Evolutionary conservation across 495 filamentous ascomycete species (phyloP).

Genomic region (Xylaria telfairii): DNA sequence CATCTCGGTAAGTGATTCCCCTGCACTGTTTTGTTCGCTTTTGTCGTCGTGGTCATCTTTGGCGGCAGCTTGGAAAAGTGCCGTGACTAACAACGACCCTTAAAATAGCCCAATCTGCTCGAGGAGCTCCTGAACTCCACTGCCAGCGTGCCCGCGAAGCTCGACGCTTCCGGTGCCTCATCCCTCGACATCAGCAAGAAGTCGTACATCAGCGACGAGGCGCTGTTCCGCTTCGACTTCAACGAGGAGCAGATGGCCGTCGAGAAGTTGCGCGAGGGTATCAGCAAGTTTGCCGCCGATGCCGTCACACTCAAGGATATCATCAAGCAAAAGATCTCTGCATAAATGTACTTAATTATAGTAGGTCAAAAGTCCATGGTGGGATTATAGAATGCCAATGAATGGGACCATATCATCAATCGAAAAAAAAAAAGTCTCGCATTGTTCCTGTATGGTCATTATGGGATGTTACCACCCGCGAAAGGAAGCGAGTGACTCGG

Average conservation of each 20-base stretch:
- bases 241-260: conserved; percentile 99
- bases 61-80: background rate
- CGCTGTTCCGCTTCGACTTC: conserved; percentile 96
- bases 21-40: background rate
- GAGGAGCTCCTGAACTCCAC: conserved; percentile 89
- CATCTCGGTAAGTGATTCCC: conserved; percentile 74
- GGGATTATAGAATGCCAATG: background rate
- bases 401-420: background rate
- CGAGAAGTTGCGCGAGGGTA: conserved; percentile 98
- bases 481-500: background rate
- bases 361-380: background rate
- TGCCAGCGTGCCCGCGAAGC: conserved; percentile 87
- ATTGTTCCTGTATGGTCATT: background rate
- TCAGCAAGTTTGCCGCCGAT: conserved; percentile 98
- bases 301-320: conserved; percentile 92
- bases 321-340: conserved; percentile 79
- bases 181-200: conserved; percentile 82
- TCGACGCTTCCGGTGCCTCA: conserved; percentile 69
- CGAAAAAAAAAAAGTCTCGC: background rate
- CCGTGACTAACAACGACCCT: conserved; percentile 21
- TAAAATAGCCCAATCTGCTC: conserved; percentile 79
- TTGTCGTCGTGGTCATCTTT: no score
- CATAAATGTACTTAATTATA: conserved; percentile 30
- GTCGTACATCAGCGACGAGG: conserved; percentile 87
- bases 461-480: background rate